Evolutionary conservation across 768 basidiomycete genomes (phyloP).

Genomic region (Mycena metata): DNA sequence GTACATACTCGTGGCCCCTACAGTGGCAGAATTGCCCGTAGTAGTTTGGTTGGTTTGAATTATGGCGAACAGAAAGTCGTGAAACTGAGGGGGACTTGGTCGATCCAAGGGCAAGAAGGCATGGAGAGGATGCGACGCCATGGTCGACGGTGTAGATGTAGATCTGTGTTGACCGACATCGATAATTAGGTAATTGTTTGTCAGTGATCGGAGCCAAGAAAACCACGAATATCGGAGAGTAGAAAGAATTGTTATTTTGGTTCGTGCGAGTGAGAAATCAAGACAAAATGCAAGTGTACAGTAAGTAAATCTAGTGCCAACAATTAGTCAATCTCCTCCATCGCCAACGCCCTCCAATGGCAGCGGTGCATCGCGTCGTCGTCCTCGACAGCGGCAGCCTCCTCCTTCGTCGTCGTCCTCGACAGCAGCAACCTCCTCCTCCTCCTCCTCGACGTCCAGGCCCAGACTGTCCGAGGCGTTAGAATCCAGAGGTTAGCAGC

Average conservation of each 20-base stretch:
- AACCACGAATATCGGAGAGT: too few species aligned
- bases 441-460: slow-evolving; percentile 89
- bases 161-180: too few species aligned
- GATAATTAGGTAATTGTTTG: too few species aligned
- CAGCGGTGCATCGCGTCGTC: slow-evolving; percentile 65
- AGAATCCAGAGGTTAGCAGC: slow-evolving; percentile 92
- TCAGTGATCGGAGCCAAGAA: too few species aligned
- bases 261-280: slow-evolving; percentile 38
- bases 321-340: slow-evolving; percentile 99
- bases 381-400: slow-evolving; percentile 58
- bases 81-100: too few species aligned
- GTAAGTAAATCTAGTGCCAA: slow-evolving; percentile 9
- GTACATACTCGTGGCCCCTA: too few species aligned
- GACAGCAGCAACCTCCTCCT: slow-evolving; percentile 63
- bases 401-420: slow-evolving; percentile 65
- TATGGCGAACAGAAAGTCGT: too few species aligned
- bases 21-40: too few species aligned
- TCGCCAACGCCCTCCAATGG: slow-evolving; percentile 78
- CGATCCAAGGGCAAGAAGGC: too few species aligned
- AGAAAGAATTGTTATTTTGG: slow-evolving; percentile 17
- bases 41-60: too few species aligned
- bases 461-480: slow-evolving; percentile 66
- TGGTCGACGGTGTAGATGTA: too few species aligned
- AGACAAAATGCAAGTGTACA: slow-evolving; percentile 41
- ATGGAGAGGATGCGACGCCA: too few species aligned